Evolutionary conservation across 140 eudicot species (phyloP), one percentile per base, ranked within the genome.

Genomic region (Flaveria floridana): DNA sequence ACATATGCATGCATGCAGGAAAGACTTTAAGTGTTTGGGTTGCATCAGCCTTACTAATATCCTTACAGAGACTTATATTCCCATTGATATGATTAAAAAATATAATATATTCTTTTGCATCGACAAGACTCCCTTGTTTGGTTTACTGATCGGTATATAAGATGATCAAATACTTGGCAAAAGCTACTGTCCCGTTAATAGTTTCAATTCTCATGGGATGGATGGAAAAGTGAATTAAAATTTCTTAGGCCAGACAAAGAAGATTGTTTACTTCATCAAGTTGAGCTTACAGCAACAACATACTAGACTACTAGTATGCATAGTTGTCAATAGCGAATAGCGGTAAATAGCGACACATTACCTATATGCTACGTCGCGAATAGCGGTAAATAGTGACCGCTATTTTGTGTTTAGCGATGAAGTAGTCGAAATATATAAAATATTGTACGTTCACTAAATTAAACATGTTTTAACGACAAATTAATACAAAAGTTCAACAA

Each of bases 221-320:
- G 28, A 57, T 12, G 9, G 67, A 61, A 4, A 61, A 39, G 52
- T 39, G 10, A 52, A 41, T 5, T 30, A 9, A 67, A 30, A 15
- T 28, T 30, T 64, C 70, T 64, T 30, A 64, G n/a, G 21, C 23
- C 70, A 34, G 16, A 64, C 41, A 64, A 34, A 64, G 21, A 19
- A 52, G 21, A 52, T 52, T 5, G 19, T 6, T 52, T 52, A 52
- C 21, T 52, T 52, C 59, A 52, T 52, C 59, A 52, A 52, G 59
- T 5, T n/a, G 23, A 64, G 48, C 70, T 30, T 14, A 34, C 48
- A 26, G 11, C 70, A 30, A 26, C 46, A 30, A 6, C 14, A 63
- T 63, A 26, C 46, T 30, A 30, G 37, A 30, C 37, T 30, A 30
- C 6, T 63, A 59, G 19, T 28, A 63, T 14, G 46, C n/a, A n/a